Evolutionary conservation across 495 filamentous ascomycete species (phyloP).

Genomic region (Aspergillus diversus): DNA sequence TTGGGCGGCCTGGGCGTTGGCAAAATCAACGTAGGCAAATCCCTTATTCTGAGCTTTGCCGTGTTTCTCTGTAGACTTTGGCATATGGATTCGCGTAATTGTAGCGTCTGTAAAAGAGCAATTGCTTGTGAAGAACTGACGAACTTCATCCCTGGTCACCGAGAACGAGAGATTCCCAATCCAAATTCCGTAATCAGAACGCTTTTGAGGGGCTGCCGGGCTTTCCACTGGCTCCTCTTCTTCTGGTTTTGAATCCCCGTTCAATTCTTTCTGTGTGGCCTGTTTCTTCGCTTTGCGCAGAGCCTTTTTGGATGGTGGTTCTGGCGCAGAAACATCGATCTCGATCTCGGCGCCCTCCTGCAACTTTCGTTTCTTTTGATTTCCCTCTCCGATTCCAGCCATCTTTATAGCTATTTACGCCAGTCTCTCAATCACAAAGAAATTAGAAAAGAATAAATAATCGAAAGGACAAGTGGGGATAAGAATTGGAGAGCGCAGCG

Average conservation of each 20-base stretch:
- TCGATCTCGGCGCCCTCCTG: constrained; percentile 69
- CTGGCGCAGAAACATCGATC: constrained; percentile 83
- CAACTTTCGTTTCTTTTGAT: constrained; percentile 72
- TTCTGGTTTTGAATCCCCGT: constrained; percentile 37
- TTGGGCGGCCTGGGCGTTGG: constrained; percentile 63
- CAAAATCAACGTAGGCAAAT: constrained; percentile 95
- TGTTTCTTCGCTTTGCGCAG: constrained; percentile 79
- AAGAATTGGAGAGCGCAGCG: background rate
- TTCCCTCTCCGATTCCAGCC: constrained; percentile 36
- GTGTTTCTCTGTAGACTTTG: constrained; percentile 51
- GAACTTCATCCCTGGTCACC: constrained; percentile 70
- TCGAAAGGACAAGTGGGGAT: background rate
- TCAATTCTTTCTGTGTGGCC: constrained; percentile 38
- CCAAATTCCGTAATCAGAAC: constrained; percentile 86
- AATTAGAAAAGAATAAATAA: background rate
- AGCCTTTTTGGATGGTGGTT: constrained; percentile 92
- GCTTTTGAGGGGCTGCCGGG: constrained; percentile 51
- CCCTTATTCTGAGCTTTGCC: constrained; percentile 73
- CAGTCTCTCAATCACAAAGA: background rate
- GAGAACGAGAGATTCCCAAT: constrained; percentile 91
- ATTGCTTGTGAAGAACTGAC: constrained; percentile 73
- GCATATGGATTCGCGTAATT: constrained; percentile 86
- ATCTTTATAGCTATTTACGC: constrained; percentile 25
- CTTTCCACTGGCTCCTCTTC: constrained; percentile 38
- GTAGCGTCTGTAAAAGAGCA: constrained; percentile 64